Conservation (phyloP, 2,329 filamentous ascomycete genomes). For the Sporothrix brasiliensis region DNA sequence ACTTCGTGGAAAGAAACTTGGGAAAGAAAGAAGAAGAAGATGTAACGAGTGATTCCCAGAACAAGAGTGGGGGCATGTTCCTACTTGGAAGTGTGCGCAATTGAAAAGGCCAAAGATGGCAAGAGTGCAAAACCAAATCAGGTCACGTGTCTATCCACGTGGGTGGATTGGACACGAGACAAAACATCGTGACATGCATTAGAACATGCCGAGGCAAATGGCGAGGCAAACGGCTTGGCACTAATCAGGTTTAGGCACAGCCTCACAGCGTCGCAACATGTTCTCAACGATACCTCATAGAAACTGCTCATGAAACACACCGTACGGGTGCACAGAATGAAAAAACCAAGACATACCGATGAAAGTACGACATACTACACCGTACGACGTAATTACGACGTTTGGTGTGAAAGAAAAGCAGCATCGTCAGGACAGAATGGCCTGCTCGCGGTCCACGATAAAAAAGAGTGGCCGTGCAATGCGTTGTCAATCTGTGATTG, state of each 20-base stretch:
- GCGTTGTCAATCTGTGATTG: slow-evolving; percentile 24
- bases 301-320: neutral
- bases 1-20: too few relatives aligned
- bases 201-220: slow-evolving; percentile 24
- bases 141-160: slow-evolving; percentile 25
- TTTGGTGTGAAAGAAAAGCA: neutral
- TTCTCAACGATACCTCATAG: neutral
- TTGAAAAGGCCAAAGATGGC: neutral
- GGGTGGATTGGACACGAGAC: slow-evolving; percentile 11
- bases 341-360: neutral
- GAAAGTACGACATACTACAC: neutral
- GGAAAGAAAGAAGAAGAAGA: too few relatives aligned
- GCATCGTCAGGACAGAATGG: neutral
- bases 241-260: neutral
- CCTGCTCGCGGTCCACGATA: neutral
- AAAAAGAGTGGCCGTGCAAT: neutral
- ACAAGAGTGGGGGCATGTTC: too few relatives aligned
- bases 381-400: neutral
- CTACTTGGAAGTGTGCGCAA: too few relatives aligned
- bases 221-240: neutral
- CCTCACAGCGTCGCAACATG: neutral
- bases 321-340: neutral
- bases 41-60: too few relatives aligned
- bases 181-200: slow-evolving; percentile 7
- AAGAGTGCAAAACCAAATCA: neutral